Conservation (phyloP, 2,329 filamentous ascomycete species). For the Trichophyton mentagrophytes region DNA sequence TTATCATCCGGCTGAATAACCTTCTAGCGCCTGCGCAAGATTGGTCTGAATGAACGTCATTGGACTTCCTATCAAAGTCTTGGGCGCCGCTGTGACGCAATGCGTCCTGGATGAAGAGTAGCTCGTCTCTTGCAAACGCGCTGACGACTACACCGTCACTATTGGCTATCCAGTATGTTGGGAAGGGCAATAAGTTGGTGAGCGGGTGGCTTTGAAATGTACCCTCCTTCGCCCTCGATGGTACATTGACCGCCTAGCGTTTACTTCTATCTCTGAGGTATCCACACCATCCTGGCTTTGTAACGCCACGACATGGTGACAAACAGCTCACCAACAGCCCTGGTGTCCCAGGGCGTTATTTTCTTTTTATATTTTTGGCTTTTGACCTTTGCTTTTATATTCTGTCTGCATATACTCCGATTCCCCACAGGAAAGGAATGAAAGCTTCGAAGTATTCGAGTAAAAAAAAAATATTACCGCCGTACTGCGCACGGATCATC, state of each 20-base stretch:
- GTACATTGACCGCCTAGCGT: conserved; percentile 5
- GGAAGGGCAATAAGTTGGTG: conserved; percentile 1
- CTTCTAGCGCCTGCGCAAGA: not conserved
- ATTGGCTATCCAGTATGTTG: not conserved
- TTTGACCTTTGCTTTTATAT: not conserved
- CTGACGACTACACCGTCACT: not conserved
- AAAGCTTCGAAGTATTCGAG: not conserved
- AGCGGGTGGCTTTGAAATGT: conserved; percentile 3
- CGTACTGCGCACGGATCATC: conserved; percentile 13
- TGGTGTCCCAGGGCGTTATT: not conserved
- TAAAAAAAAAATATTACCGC: conserved; percentile 4
- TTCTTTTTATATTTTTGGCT: not conserved
- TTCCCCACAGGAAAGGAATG: not conserved
- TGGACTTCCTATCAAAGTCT: not conserved
- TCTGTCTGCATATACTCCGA: conserved; percentile 2
- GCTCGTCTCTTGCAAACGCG: not conserved
- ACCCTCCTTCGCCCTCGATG: not conserved
- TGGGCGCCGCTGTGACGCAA: not conserved
- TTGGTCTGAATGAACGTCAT: not conserved
- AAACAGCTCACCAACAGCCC: not conserved
- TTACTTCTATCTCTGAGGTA: conserved; percentile 1
- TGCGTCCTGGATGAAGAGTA: not conserved
- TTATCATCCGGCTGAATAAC: not conserved
- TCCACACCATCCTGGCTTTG: conserved; percentile 6
- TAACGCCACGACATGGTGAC: conserved; percentile 4